Evolutionary conservation across 805 yeast species (phyloP), one percentile per base, ranked within the genome.

Genomic region (Phaffomyces antillensis): DNA sequence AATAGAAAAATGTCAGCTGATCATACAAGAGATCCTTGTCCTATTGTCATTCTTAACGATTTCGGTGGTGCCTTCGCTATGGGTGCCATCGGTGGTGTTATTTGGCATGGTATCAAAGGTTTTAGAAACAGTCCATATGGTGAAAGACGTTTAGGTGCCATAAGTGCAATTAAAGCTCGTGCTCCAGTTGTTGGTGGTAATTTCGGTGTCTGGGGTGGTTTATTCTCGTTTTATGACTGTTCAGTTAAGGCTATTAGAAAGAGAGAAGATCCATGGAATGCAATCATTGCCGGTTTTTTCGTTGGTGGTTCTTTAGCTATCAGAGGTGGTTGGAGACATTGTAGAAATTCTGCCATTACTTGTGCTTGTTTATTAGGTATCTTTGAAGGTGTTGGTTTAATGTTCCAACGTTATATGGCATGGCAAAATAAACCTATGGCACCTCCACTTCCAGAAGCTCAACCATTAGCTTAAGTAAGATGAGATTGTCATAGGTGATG

Each of bases 201-300:
- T 68, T 91, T 93, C 61, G 99, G 99, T 71, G 96, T 87, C 35
- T 93, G 99, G 99, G 99, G 99, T 75, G 99, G 99, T 49, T 72
- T 93, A 58, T 93, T 93, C 64, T 88, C 97, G 31, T 84, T 95
- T 13, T 93, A 82, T 62, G 99, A 93, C 68, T 93, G 99, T 74
- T 77, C 90, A 15, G 95, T 93, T 39, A 93, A 91, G 67, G 96
- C 91, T 3, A 79, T 93, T 37, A 86, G 99, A 74, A 86, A 88
- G 68, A 87, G 97, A 73, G 99, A 93, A 67, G 99, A 93, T 66
- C 96, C 98, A 7, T 86, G 96, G 86, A 93, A 93, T 65, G 96
- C 97, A 53, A 90, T 93, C 62, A 83, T 91, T 61, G 97, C 98
- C 31, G 99, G 99, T 47, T 89, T 93, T 64, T 87, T 87, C 73